Conservation (phyloP, 1,284 basidiomycete species). For the Vanrija humicola region DNA sequence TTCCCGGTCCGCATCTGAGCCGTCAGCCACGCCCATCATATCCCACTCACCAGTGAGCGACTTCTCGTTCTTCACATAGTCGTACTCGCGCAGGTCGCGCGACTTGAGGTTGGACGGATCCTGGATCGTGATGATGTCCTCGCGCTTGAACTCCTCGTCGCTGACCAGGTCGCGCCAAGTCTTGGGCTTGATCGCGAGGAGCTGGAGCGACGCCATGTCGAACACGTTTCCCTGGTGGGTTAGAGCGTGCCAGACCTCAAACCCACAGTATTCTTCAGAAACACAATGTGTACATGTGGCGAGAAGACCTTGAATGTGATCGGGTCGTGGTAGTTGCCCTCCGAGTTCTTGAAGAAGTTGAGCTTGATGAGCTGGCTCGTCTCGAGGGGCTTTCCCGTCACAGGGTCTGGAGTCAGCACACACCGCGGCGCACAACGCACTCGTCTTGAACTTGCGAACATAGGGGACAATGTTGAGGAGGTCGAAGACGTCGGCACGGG, state of each 20-base stretch:
- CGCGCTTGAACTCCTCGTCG: slow-evolving; percentile 80
- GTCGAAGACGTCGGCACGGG: slow-evolving; percentile 60
- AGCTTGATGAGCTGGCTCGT: slow-evolving; percentile 80
- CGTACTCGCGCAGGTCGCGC: slow-evolving; percentile 47
- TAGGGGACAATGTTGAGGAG: slow-evolving; percentile 87
- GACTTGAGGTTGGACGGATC: slow-evolving; percentile 48
- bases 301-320: slow-evolving; percentile 91
- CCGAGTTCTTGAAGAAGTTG: slow-evolving; percentile 68
- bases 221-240: slow-evolving; percentile 50
- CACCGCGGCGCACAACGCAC: slow-evolving; percentile 52
- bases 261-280: slow-evolving; percentile 67
- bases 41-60: slow-evolving; percentile 37
- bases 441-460: slow-evolving; percentile 62
- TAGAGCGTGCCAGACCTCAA: background rate
- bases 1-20: slow-evolving; percentile 35
- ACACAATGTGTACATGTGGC: slow-evolving; percentile 85
- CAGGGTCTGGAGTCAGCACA: slow-evolving; percentile 60
- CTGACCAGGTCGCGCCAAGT: slow-evolving; percentile 74
- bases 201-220: slow-evolving; percentile 51
- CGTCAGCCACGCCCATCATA: background rate
- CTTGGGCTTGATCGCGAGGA: slow-evolving; percentile 67
- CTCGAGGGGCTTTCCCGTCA: slow-evolving; percentile 74
- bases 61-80: slow-evolving; percentile 49
- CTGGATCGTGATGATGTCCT: slow-evolving; percentile 87
- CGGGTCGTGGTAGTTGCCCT: slow-evolving; percentile 80